A percentile compares a stretch with the other conserved stretches of the same genome.
Evolutionary conservation across 2,329 filamentous ascomycete species (phyloP).

Genomic region (Exophiala alcalophila): DNA sequence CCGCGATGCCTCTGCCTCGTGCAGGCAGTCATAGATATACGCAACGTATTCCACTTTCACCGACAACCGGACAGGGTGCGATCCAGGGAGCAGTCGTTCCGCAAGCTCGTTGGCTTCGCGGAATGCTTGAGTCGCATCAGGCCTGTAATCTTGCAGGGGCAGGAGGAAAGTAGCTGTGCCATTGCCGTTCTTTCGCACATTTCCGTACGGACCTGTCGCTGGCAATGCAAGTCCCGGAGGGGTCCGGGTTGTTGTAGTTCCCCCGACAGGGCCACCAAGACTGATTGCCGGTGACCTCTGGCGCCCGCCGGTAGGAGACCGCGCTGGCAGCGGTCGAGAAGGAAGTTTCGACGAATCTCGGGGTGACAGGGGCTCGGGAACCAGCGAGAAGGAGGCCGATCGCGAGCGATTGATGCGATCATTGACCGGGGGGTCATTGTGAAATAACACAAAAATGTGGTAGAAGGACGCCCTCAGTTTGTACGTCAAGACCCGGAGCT

Average conservation of each 20-base stretch:
- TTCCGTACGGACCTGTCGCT: conserved; percentile 17
- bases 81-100: conserved; percentile 74
- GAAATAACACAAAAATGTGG: conserved; percentile 94
- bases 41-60: conserved; percentile 90
- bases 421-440: conserved; percentile 80
- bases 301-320: conserved; percentile 41
- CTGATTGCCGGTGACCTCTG: conserved; percentile 47
- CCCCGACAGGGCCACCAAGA: conserved; percentile 57
- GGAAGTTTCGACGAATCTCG: conserved; percentile 15
- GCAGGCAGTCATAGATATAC: conserved; percentile 89
- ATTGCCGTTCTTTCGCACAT: conserved; percentile 27
- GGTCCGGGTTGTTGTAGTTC: conserved; percentile 41
- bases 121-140: conserved; percentile 78
- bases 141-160: conserved; percentile 71
- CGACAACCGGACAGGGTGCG: conserved; percentile 82
- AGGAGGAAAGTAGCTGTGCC: conserved; percentile 71
- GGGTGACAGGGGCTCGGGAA: conserved; percentile 30
- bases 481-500: conserved; percentile 83
- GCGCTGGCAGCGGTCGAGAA: conserved; percentile 40
- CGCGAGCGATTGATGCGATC: conserved; percentile 38
- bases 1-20: conserved; percentile 73
- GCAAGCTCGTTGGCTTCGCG: conserved; percentile 71
- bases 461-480: conserved; percentile 94
- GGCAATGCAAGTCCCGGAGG: conserved; percentile 23
- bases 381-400: conserved; percentile 25